Percentiles rank a stretch among this genome's conserved stretches.
phyloP scores from a whole-genome alignment of 768 basidiomycete genomes.

The Pseudohyphozyma bogoriensis region DNA sequence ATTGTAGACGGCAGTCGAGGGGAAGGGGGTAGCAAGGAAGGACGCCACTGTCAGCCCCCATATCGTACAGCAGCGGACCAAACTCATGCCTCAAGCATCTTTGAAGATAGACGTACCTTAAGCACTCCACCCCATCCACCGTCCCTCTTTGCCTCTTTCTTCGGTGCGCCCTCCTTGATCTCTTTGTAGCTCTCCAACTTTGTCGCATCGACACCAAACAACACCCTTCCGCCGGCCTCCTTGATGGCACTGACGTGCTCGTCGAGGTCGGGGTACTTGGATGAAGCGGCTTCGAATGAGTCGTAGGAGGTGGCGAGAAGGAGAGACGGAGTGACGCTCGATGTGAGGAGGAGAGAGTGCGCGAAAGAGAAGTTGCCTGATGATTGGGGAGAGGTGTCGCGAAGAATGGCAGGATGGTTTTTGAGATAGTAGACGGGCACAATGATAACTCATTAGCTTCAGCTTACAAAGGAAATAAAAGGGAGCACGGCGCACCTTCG shows the following conservation, averaged over 20 bases:
- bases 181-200: conserved; percentile 51
- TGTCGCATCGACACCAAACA: conserved; percentile 80
- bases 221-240: conserved; percentile 54
- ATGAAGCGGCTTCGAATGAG: conserved; percentile 58
- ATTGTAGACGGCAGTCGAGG: too few relatives aligned
- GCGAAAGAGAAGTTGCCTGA: conserved; percentile 76
- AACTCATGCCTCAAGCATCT: conserved; percentile 6
- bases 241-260: conserved; percentile 51
- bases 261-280: conserved; percentile 65
- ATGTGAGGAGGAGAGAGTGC: conserved; percentile 56
- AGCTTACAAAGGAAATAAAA: background rate
- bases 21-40: too few relatives aligned
- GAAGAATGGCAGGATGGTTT: background rate
- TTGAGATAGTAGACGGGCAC: too few relatives aligned
- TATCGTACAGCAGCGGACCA: background rate
- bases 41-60: too few relatives aligned
- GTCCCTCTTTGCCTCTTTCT: too few relatives aligned
- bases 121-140: too few relatives aligned
- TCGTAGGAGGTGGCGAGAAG: conserved; percentile 81
- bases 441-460: too few relatives aligned
- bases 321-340: conserved; percentile 36
- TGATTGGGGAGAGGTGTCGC: background rate
- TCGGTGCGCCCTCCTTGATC: conserved; percentile 53
- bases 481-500: conserved; percentile 49
- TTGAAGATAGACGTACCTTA: too few relatives aligned